Evolutionary conservation across 306 rosid species (phyloP).

Genomic region (Psophocarpus tetragonolobus): DNA sequence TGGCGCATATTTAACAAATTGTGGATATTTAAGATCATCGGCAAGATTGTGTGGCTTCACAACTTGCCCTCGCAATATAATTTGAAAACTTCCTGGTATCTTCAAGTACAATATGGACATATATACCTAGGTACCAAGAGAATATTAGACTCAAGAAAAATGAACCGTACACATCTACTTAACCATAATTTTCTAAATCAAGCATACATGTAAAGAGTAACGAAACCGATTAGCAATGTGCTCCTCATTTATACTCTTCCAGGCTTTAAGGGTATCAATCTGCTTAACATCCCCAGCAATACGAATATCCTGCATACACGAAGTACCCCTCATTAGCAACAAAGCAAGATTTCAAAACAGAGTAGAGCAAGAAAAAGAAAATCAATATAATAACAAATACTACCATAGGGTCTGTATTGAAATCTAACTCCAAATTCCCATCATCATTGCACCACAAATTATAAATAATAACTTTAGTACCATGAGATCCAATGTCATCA

Average conservation of each 20-base stretch:
- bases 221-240: constrained; percentile 75
- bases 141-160: constrained; percentile 33
- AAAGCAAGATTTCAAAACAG: not conserved
- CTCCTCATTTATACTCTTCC: constrained; percentile 56
- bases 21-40: constrained; percentile 65
- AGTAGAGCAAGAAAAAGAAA: not conserved
- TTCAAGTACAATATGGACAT: constrained; percentile 90
- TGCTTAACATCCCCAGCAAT: constrained; percentile 62
- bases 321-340: constrained; percentile 20
- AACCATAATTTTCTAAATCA: constrained; percentile 15
- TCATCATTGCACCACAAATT: constrained; percentile 85
- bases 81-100: constrained; percentile 58
- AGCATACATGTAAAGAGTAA: constrained; percentile 81
- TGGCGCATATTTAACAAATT: constrained; percentile 73
- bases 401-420: constrained; percentile 72
- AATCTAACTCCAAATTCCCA: constrained; percentile 71
- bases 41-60: constrained; percentile 79
- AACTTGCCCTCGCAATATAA: constrained; percentile 71
- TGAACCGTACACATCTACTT: not conserved
- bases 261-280: constrained; percentile 26
- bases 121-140: constrained; percentile 62
- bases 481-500: constrained; percentile 77
- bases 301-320: constrained; percentile 70
- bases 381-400: constrained; percentile 10
- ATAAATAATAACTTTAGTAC: constrained; percentile 86